Evolutionary conservation across 2,329 filamentous ascomycete species (phyloP).

Genomic region (Sporothrix pallida): DNA sequence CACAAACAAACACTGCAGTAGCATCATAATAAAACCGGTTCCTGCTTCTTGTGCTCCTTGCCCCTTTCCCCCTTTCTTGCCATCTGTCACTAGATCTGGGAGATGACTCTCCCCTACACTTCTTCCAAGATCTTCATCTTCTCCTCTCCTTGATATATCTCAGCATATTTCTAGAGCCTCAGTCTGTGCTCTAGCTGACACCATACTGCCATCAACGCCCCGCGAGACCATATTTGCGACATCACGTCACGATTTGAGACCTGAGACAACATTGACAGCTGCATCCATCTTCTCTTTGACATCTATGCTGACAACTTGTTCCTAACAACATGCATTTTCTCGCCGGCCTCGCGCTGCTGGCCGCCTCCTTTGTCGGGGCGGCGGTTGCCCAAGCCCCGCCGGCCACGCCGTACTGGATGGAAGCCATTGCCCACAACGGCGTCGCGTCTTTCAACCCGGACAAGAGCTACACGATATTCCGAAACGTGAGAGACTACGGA

Average conservation of each 20-base stretch:
- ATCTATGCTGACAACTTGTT: background rate
- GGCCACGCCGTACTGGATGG: conserved; percentile 49
- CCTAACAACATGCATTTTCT: conserved; percentile 28
- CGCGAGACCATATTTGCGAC: background rate
- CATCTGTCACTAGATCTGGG: too few species aligned
- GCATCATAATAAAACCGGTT: background rate
- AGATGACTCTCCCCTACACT: too few species aligned
- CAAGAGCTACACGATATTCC: conserved; percentile 40
- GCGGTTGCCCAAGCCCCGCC: conserved; percentile 37
- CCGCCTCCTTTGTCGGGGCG: conserved; percentile 3
- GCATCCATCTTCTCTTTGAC: too few species aligned
- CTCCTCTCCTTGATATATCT: background rate
- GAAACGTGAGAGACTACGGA: conserved; percentile 50
- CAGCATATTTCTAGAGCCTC: background rate
- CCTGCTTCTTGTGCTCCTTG: background rate
- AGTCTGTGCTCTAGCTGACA: too few species aligned
- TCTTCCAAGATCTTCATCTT: too few species aligned
- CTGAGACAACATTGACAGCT: background rate
- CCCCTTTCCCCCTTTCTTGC: too few species aligned
- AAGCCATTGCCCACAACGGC: conserved; percentile 54
- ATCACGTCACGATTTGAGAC: conserved; percentile 1
- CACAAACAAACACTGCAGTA: background rate
- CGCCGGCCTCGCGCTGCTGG: conserved; percentile 27
- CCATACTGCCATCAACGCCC: background rate
- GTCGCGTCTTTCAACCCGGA: conserved; percentile 54